Conservation (phyloP, 2,329 filamentous ascomycete genomes). For the Colletotrichum noveboracense region DNA sequence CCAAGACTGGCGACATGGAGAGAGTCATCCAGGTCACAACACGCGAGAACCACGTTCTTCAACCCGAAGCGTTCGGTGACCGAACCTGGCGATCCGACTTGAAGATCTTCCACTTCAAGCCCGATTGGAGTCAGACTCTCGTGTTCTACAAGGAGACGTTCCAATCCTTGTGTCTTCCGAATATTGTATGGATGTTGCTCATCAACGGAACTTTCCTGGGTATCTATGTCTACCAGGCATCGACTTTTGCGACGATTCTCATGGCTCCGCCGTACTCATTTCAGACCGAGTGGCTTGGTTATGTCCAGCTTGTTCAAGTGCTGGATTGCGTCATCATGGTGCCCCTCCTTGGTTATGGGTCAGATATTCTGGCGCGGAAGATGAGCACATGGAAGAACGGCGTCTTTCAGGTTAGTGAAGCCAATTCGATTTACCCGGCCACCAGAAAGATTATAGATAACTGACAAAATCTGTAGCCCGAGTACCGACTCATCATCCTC, state of each 20-base stretch:
- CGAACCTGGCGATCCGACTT: constrained; percentile 26
- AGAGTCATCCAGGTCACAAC: neutral
- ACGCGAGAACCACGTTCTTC: constrained; percentile 5
- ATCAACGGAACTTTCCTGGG: constrained; percentile 29
- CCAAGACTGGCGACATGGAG: neutral
- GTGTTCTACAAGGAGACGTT: constrained; percentile 24
- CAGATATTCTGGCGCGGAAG: constrained; percentile 18
- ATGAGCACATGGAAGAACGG: neutral
- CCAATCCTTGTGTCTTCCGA: constrained; percentile 21
- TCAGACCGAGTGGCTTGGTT: constrained; percentile 20
- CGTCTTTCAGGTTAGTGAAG: neutral
- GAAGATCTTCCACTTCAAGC: constrained; percentile 24
- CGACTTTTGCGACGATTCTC: constrained; percentile 26
- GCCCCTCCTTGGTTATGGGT: constrained; percentile 25
- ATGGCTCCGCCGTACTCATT: constrained; percentile 23
- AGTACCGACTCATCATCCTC: constrained; percentile 40
- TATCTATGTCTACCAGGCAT: constrained; percentile 27
- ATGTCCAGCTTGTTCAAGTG: constrained; percentile 25
- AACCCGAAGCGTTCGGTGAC: constrained; percentile 3
- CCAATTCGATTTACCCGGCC: neutral
- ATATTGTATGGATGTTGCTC: constrained; percentile 26
- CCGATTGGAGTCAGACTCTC: constrained; percentile 16
- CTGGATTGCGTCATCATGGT: constrained; percentile 23
- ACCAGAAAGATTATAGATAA: fast-evolving
- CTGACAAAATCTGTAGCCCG: constrained; percentile 31